Evolutionary conservation across 83 land plant species (phyloP).

Genomic region (Picea abies): DNA sequence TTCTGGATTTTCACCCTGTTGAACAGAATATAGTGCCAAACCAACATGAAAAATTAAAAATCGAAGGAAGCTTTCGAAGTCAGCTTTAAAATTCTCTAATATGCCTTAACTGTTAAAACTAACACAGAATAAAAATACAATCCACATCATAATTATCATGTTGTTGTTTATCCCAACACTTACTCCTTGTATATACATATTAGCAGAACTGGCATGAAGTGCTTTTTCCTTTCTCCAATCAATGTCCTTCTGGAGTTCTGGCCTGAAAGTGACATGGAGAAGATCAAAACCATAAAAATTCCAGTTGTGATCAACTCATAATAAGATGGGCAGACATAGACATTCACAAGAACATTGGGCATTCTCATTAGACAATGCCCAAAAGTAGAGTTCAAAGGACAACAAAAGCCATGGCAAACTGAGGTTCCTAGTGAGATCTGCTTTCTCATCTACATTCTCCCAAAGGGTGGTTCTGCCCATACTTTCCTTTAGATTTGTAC

Average conservation of each 20-base stretch:
- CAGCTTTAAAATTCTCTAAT: neutral
- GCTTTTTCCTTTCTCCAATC: constrained; percentile 2
- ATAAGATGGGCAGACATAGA: neutral
- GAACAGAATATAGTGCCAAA: neutral
- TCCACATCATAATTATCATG: neutral
- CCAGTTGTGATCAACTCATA: neutral
- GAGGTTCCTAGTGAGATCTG: too few species aligned
- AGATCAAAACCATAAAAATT: too few species aligned
- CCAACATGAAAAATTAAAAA: neutral
- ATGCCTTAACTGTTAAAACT: neutral
- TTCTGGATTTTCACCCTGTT: constrained; percentile 1
- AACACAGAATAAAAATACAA: neutral
- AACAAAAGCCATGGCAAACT: too few species aligned
- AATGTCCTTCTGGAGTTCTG: too few species aligned
- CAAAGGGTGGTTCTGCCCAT: too few species aligned
- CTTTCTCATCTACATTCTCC: too few species aligned
- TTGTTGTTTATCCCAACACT: neutral
- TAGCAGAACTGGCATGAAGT: neutral
- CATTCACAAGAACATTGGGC: neutral
- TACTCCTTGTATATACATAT: constrained; percentile 17
- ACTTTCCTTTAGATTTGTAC: too few species aligned
- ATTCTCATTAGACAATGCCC: neutral
- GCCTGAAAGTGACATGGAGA: too few species aligned
- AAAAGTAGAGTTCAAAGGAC: neutral
- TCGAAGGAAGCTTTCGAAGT: neutral